phyloP scores from a whole-genome alignment of 768 basidiomycete species.

The Brasilioporus rufonigricans region DNA sequence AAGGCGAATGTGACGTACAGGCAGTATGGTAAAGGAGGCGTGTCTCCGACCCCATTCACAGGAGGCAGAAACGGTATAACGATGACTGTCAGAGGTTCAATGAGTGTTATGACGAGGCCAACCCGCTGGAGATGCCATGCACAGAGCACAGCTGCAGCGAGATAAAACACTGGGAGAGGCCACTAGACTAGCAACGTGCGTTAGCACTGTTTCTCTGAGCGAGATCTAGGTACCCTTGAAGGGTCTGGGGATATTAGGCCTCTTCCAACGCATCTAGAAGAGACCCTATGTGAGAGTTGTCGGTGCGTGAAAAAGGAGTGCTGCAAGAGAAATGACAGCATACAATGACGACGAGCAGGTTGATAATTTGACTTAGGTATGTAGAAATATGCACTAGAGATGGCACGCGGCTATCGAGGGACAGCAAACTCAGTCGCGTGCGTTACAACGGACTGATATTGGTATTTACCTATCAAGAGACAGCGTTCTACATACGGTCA shows the following conservation, averaged over 20 bases:
- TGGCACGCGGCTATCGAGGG: no score
- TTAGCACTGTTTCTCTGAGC: slow-evolving; percentile 1
- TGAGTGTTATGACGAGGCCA: slow-evolving; percentile 14
- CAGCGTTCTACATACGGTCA: no score
- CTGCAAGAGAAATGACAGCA: slow-evolving; percentile 19
- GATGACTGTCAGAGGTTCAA: slow-evolving; percentile 38
- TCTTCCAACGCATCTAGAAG: slow-evolving; percentile 54
- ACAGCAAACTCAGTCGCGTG: no score
- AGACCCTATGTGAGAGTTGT: slow-evolving; percentile 39
- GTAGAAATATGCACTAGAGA: no score
- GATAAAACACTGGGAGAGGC: slow-evolving; percentile 54
- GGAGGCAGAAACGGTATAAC: slow-evolving; percentile 55
- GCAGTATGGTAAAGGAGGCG: slow-evolving; percentile 59
- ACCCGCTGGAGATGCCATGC: slow-evolving; percentile 11
- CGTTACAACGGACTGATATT: no score
- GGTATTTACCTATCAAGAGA: no score
- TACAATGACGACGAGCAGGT: slow-evolving; percentile 52
- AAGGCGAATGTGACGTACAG: slow-evolving; percentile 31
- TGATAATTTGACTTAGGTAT: slow-evolving; percentile 51
- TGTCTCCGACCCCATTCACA: slow-evolving; percentile 53
- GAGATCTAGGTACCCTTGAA: slow-evolving; percentile 43
- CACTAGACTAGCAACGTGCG: slow-evolving; percentile 45
- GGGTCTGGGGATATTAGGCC: slow-evolving; percentile 46
- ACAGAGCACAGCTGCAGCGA: slow-evolving; percentile 51
- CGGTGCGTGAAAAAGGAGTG: slow-evolving; percentile 7